phyloP scores from a whole-genome alignment of 495 filamentous ascomycete species.

The Penicillium ochrochloron region DNA sequence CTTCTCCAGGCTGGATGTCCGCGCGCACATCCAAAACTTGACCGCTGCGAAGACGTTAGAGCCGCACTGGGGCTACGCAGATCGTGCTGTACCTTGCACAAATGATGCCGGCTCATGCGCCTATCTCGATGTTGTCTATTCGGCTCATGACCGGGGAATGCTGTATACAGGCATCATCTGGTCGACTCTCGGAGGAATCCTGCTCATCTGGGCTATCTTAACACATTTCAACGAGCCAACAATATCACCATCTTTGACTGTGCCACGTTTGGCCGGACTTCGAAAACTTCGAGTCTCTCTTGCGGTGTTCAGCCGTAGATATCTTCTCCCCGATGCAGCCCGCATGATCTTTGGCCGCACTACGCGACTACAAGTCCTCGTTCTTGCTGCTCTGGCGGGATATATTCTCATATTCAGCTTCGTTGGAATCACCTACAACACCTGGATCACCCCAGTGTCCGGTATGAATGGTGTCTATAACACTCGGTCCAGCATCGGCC shows the following conservation, averaged over 20 bases:
- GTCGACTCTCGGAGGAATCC: constrained; percentile 55
- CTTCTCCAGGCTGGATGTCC: constrained; percentile 12
- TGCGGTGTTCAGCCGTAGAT: constrained; percentile 25
- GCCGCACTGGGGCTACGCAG: constrained; percentile 66
- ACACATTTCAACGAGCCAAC: constrained; percentile 18
- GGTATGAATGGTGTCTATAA: constrained; percentile 50
- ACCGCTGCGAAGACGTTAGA: constrained; percentile 43
- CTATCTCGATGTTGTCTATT: constrained; percentile 66
- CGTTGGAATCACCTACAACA: constrained; percentile 61
- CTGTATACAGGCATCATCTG: constrained; percentile 66
- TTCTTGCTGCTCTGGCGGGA: constrained; percentile 51
- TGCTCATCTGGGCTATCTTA: constrained; percentile 51
- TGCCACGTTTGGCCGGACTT: constrained; percentile 11
- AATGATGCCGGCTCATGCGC: constrained; percentile 64
- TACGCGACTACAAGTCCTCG: constrained; percentile 51
- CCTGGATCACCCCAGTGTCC: constrained; percentile 63
- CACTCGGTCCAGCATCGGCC: constrained; percentile 61
- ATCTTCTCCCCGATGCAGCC: constrained; percentile 46
- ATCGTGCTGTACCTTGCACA: constrained; percentile 60
- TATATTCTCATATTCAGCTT: constrained; percentile 69
- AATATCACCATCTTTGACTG: constrained; percentile 4
- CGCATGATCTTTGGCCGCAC: constrained; percentile 42
- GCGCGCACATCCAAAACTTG: constrained; percentile 46
- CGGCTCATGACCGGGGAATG: constrained; percentile 61
- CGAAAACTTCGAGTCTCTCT: constrained; percentile 21